Conservation (phyloP, 805 yeast species). For the Jamesozyma rosinii region DNA sequence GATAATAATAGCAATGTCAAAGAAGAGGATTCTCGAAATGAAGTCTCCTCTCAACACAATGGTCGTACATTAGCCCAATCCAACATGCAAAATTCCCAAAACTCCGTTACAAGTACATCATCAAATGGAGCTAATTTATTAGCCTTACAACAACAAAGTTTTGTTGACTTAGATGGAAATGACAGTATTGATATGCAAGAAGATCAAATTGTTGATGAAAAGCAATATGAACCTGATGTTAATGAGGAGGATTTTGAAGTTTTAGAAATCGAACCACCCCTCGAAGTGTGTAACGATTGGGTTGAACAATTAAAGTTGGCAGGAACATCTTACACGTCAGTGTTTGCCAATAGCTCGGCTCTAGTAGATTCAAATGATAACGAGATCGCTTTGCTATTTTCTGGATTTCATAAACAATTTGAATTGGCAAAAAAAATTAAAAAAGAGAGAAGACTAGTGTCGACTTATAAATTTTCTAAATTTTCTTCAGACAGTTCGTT, state of each 20-base stretch:
- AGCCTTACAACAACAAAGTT: constrained; percentile 6
- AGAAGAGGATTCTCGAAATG: constrained; percentile 2
- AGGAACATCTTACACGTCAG: constrained; percentile 22
- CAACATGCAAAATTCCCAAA: not conserved
- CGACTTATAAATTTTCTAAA: constrained; percentile 16
- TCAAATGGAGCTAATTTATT: constrained; percentile 6
- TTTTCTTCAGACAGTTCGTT: constrained; percentile 17
- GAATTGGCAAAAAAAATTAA: constrained; percentile 21
- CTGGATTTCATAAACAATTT: constrained; percentile 35
- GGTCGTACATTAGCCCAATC: constrained; percentile 13
- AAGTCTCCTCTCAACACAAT: not conserved
- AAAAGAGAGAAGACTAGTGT: constrained; percentile 23
- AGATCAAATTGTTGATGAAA: constrained; percentile 32
- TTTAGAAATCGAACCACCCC: constrained; percentile 36
- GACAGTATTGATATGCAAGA: constrained; percentile 1
- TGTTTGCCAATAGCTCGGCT: constrained; percentile 24
- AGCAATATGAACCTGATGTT: constrained; percentile 61
- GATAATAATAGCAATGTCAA: constrained; percentile 12
- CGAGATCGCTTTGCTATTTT: constrained; percentile 22
- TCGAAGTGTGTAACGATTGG: constrained; percentile 55
- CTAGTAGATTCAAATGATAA: constrained; percentile 2
- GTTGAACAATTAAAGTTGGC: constrained; percentile 51
- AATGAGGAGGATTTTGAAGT: constrained; percentile 39
- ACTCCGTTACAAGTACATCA: not conserved
- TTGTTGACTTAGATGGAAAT: not conserved